Base-by-base conservation (phyloP, 2,329 filamentous ascomycete species). In the Xylariaceae sp. region DNA sequence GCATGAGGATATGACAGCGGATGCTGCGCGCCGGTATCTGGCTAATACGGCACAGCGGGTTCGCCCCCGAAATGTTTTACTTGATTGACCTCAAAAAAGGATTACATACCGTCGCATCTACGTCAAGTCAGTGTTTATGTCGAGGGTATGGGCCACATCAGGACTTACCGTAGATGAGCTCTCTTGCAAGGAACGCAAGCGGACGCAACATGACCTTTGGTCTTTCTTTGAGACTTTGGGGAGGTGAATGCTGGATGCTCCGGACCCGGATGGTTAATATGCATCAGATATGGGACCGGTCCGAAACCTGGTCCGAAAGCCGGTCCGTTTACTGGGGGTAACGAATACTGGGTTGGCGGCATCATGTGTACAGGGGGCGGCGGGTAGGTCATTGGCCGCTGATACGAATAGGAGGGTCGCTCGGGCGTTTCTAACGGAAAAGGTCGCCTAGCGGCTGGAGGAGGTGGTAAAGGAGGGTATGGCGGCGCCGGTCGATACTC, bases 151-250 rank as follows among this genome's bases (percentile, higher is more conserved):
- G 43, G 32, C 26, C 51, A 53, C 48, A 45, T 51, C 47, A 12
- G n/a, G 55, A 63, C 75, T 67, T 72, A 85, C 81, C 83, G 78
- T 60, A 94, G 78, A 79, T 94, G 89, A 39, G 89, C 89, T 70
- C 84, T 85, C 69, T 92, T 92, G 74, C 89, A 94, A 57, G 90
- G 89, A 62, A 92, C 85, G 68, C 89, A 94, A 30, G 89, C 89
- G 37, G 88, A 91, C 49, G 88, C 87, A 51, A 92, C 89, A 73
- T 94, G 89, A 11, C 87, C 87, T 68, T 90, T 90, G 4, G 86
- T 85, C 69, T 86, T 87, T 61, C 84, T 76, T 59, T 84, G 81
- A 5, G 80, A 75, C 63, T 83, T 85, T 1, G 82, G 80, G 40
- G 82, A 83, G 8, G 74, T 72, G 59, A 77, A 79, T 2, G 75